Base-by-base conservation (phyloP, 2,329 filamentous ascomycete species). In the Penicillium olsonii region DNA sequence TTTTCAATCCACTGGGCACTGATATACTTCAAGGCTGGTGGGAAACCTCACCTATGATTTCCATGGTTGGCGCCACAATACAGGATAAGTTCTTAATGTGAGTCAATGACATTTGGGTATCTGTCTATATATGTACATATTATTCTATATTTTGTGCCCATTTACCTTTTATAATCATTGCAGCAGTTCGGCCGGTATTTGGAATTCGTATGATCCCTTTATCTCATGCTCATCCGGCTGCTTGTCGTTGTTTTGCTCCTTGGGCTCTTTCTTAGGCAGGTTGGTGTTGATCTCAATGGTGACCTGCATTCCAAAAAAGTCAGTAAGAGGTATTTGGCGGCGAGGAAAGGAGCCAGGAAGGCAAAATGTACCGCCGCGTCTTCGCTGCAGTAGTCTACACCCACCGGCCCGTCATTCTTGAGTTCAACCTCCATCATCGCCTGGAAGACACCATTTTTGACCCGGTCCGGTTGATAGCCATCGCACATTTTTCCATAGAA, bases 361-460 rank as follows among this genome's bases (percentile, higher is more conserved):
- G 63, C 60, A 64, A 59, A 66, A 62, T 73, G 66, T 80, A 82
- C 80, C 78, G 75, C 78, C 70, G 75, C 76, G 66, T 83, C 78
- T 61, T 78, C 70, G 72, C 77, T 82, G 70, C 71, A 71, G 70
- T 78, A 82, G 68, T 82, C 75, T 61, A 81, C 68, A 82, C 82
- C 77, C 81, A 86, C 83, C 75, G 84, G 84, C 64, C 84, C 83
- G 64, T 97, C 92, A 60, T 97, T 97, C 42, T 96, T 85, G 24
- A 96, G 74, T 41, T 88, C 87, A 50, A 99, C 92, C 66, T 97
- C 87, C 94, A 99, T 99, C 92, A 95, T 96, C 42, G 94, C 94
- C 67, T 96, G 92, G 70, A 99, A 99, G 24, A 92, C 84, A n/a
- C 95, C 94, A 68, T 99, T 87, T 68, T 96, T 91, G 50, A 99